Conservation (phyloP, 345 rosid genomes). For the Hibiscus syriacus region DNA sequence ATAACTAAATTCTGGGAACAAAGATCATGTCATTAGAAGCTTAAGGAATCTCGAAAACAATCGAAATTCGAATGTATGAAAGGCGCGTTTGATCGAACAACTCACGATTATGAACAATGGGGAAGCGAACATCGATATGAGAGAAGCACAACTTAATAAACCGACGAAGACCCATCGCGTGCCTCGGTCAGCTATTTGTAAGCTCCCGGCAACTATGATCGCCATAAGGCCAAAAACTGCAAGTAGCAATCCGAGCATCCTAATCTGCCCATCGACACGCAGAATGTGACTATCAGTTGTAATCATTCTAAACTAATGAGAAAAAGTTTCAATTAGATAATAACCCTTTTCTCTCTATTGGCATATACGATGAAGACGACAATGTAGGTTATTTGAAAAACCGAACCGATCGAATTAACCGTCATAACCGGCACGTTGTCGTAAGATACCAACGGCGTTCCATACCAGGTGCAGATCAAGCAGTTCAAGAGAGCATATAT, state of each 20-base stretch:
- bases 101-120: slow-evolving; percentile 87
- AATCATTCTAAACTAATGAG: too few species aligned
- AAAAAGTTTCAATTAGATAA: too few species aligned
- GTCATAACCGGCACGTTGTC: slow-evolving; percentile 54
- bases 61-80: not conserved
- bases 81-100: not conserved
- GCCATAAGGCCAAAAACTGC: slow-evolving; percentile 41
- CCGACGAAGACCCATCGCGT: slow-evolving; percentile 52
- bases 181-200: slow-evolving; percentile 33
- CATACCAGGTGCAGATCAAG: slow-evolving; percentile 79
- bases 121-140: slow-evolving; percentile 85
- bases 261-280: slow-evolving; percentile 37
- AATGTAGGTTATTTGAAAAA: slow-evolving; percentile 60
- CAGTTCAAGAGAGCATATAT: slow-evolving; percentile 75
- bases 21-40: not conserved
- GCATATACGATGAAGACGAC: slow-evolving; percentile 48
- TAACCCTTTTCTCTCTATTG: slow-evolving; percentile 58
- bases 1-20: slow-evolving; percentile 68
- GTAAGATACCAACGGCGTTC: slow-evolving; percentile 54
- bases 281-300: too few species aligned
- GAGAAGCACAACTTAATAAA: slow-evolving; percentile 52
- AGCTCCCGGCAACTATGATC: slow-evolving; percentile 44
- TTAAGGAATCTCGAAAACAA: not conserved
- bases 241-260: slow-evolving; percentile 49
- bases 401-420: slow-evolving; percentile 65